Evolutionary conservation across 345 rosid genomes (phyloP), one percentile per base, ranked within the genome.

Genomic region (Viola odorata): DNA sequence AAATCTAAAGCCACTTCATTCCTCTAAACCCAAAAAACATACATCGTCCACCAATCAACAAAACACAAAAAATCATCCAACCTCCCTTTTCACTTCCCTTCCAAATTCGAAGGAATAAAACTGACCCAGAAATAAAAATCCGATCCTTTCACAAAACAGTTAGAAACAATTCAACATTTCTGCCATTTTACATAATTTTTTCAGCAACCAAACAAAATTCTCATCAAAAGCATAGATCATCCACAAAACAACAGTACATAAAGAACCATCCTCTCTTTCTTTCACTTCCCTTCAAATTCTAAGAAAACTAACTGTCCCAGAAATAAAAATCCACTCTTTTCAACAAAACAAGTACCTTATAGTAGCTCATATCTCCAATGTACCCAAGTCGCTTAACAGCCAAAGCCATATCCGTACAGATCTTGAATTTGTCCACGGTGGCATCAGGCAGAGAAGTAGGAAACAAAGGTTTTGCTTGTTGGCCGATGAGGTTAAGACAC

Each of bases 321-420:
- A 36, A 37, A 50, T 10, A 9, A 38, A 49, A 37, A 48, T 48
- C 13, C 38, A 6, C 4, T n/a, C n/a, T 15, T 15, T 9, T 12
- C 15, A 41, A 23, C 32, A 58, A 15, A 42, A 36, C 23, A 9
- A 17, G 9, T 73, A 88, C 96, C 98, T 82, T 81, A 48, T 77
- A 64, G 70, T 82, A 86, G 75, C 64, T 83, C 67, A 83, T 39
- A 50, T 88, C 96, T 42, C 79, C 82, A 52, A 73, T 61, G 66
- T 77, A 91, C 51, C 96, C 91, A 41, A 86, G 73, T 56, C 77
- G 77, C 72, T 83, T 78, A 52, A 88, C 57, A 45, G 83, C 78
- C 11, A 56, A 69, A 2, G 89, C 76, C 11, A 91, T 62, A 8
- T 83, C 94, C 12, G 80, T 58, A 66, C 96, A 85, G 76, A 81